These are phyloP conservation scores for Chrysosporium keratinophilum DNA, from an alignment of 2,329 filamentous ascomycete genomes.

Conservation along the genomic window DNA sequence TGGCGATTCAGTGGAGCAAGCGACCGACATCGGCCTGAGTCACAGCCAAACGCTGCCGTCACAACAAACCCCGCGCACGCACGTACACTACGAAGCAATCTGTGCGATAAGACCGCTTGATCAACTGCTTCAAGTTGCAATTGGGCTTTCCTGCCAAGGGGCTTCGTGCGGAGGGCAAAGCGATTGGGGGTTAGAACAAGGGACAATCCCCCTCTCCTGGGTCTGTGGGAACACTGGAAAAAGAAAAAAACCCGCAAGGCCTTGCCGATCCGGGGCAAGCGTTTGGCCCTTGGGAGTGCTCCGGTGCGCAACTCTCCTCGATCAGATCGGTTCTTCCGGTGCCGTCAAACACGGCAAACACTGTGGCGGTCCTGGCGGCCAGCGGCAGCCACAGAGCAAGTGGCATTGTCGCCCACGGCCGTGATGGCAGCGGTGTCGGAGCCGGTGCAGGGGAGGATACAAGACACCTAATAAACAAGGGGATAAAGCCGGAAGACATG, in stretches of 20 bases:
- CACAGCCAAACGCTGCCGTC: slow-evolving; percentile 6
- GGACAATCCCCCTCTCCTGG: neutral
- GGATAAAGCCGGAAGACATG: slow-evolving; percentile 9
- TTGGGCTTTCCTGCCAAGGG: neutral
- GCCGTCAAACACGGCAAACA: slow-evolving; percentile 6
- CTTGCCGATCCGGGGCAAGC: neutral
- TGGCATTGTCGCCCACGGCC: slow-evolving; percentile 14
- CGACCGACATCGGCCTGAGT: slow-evolving; percentile 12
- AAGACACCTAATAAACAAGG: neutral
- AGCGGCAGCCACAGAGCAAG: slow-evolving; percentile 15
- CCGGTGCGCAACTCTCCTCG: neutral
- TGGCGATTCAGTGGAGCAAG: slow-evolving; percentile 1
- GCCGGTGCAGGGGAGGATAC: slow-evolving; percentile 7
- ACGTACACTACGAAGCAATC: too few species aligned
- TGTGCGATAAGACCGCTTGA: neutral
- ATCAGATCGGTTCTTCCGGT: neutral
- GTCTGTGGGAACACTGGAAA: neutral
- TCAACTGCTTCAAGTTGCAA: neutral
- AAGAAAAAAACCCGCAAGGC: neutral
- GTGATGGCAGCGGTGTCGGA: slow-evolving; percentile 18
- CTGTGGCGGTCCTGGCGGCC: slow-evolving; percentile 15
- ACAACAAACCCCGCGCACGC: neutral
- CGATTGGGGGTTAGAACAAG: neutral
- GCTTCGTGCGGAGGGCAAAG: neutral
- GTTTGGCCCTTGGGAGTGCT: neutral